Conservation (phyloP, 2,329 filamentous ascomycete species). For the Alternaria ventricosa region DNA sequence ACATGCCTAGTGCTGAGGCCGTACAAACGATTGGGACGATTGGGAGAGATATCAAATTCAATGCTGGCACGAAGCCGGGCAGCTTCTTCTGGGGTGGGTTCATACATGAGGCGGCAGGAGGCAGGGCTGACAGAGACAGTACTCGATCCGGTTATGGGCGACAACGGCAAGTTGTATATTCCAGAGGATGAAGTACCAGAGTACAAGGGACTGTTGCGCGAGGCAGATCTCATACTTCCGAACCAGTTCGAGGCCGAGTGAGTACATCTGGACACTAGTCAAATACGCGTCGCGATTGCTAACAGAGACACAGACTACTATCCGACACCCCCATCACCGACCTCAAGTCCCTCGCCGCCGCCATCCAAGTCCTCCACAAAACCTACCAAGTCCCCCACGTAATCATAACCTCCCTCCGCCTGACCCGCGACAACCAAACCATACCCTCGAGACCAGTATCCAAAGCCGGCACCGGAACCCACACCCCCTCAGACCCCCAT, state of each 20-base stretch:
- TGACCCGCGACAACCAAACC: conserved; percentile 62
- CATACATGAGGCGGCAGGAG: no score
- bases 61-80: conserved; percentile 67
- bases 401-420: conserved; percentile 86
- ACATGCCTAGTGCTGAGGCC: conserved; percentile 85
- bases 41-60: conserved; percentile 76
- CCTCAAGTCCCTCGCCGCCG: conserved; percentile 72
- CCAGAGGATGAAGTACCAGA: conserved; percentile 89
- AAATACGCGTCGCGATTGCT: not conserved
- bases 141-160: conserved; percentile 97
- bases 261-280: conserved; percentile 33
- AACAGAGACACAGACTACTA: conserved; percentile 65
- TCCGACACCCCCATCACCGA: conserved; percentile 84
- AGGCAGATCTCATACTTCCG: conserved; percentile 90
- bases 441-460: conserved; percentile 39
- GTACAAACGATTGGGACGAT: conserved; percentile 86
- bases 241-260: conserved; percentile 98
- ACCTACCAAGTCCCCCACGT: conserved; percentile 82
- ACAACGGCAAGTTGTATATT: conserved; percentile 91
- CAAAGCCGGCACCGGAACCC: conserved; percentile 37
- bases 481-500: conserved; percentile 28
- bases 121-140: conserved; percentile 58
- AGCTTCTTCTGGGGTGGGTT: conserved; percentile 85
- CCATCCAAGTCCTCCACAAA: conserved; percentile 78
- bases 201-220: conserved; percentile 78